Evolutionary conservation across 345 rosid genomes (phyloP), one percentile per base, ranked within the genome.

Genomic region (Streptanthus diversifolius): DNA sequence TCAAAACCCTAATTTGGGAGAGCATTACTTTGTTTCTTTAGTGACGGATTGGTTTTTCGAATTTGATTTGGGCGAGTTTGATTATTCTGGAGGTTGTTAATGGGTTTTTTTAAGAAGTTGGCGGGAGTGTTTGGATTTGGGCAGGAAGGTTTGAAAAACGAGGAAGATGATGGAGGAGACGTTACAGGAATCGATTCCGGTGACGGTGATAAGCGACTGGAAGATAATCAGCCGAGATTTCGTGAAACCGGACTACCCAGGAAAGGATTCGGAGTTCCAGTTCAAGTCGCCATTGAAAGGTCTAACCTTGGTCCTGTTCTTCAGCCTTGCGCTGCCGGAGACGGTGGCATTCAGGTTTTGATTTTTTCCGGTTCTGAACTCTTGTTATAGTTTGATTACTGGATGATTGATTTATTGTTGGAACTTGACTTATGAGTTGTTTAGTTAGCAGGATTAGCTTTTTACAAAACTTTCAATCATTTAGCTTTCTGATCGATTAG

Each of bases 261-360:
- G 45, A 85, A 60, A 76, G 98, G 98, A 13, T 90, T 95, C 68
- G 77, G 90, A 63, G 96, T 95, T 8, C 93, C 97, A n/a, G 91
- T 91, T 70, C 87, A 91, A 74, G 88, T 91, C 51, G 58, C 87
- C 64, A 86, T 88, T 22, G 95, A 91, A 47, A 90, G 96, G 51
- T 83, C 89, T 18, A 81, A 79, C 24, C 81, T 59, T 36, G 90
- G 84, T 15, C 95, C 96, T 3, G 47, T 91, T 47, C 74, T 95
- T 57, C 76, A 84, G 54, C 91, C 92, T 19, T 91, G 86, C 63
- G 58, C 64, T 15, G 77, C 96, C 65, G 84, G 84, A 52, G 93
- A 89, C 29, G 99, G 99, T 72, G 99, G 96, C 80, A 82, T 95
- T 33, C 99, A 95, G 97, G 99, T 95, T 93, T 33, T 40, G 7